Conservation (phyloP, 352 stramenopile genomes). For the Globisporangium takayamanum region DNA sequence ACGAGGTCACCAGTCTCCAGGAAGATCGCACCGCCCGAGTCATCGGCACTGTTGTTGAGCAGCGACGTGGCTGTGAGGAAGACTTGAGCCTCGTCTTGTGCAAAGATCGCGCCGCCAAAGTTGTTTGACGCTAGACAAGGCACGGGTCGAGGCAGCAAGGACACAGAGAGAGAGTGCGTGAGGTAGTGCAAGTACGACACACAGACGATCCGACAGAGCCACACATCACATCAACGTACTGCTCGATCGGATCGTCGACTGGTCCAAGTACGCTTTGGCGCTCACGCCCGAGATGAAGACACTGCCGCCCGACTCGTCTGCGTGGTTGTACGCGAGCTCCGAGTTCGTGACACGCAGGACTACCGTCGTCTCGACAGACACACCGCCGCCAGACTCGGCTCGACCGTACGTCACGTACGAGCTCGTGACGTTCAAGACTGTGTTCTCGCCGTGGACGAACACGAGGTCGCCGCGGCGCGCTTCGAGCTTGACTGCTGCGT, state of each 20-base stretch:
- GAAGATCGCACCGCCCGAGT: constrained; percentile 50
- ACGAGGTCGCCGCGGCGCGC: constrained; percentile 26
- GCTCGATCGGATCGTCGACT: constrained; percentile 24
- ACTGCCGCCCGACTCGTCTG: constrained; percentile 40
- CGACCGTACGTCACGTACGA: constrained; percentile 29
- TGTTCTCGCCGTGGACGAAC: constrained; percentile 23
- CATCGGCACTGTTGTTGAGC: constrained; percentile 42
- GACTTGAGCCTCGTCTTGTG: constrained; percentile 26
- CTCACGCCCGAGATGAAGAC: constrained; percentile 25
- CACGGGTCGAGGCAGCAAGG: not conserved
- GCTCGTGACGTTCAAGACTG: constrained; percentile 12
- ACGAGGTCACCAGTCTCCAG: constrained; percentile 45
- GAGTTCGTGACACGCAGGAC: constrained; percentile 18
- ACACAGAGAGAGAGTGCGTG: not conserved
- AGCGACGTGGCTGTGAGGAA: constrained; percentile 21
- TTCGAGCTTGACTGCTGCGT: constrained; percentile 5
- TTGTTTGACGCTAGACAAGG: constrained; percentile 31
- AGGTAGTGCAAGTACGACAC: not conserved
- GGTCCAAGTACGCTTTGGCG: constrained; percentile 20
- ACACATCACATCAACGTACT: constrained; percentile 18
- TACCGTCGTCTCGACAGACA: constrained; percentile 24
- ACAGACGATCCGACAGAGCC: not conserved
- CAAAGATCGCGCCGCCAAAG: constrained; percentile 41
- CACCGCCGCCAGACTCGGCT: constrained; percentile 39
- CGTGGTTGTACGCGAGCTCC: constrained; percentile 31